Evolutionary conservation across 106 monocot genomes (phyloP).

Genomic region (Cymbidium sinense): DNA sequence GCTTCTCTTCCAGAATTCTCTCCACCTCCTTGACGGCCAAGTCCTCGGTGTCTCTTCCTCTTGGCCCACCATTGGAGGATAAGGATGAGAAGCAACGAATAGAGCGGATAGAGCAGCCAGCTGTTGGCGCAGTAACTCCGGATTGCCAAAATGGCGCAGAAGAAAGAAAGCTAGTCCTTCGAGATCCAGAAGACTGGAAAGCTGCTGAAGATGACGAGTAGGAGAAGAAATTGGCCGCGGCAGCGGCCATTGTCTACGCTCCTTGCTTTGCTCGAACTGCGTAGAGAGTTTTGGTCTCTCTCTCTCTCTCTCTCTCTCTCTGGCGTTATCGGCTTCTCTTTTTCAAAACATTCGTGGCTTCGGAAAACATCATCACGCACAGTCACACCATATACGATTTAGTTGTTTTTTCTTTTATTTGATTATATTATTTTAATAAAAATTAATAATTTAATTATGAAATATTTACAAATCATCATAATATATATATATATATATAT

Average conservation of each 20-base stretch:
- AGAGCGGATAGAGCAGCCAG: slow-evolving; percentile 9
- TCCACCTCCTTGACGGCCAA: slow-evolving; percentile 42
- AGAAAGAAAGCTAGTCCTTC: background rate
- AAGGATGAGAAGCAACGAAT: slow-evolving; percentile 21
- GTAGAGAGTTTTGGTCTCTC: background rate
- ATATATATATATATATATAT: too few relatives aligned
- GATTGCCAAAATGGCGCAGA: background rate
- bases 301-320: too few relatives aligned
- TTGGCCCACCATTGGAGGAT: slow-evolving; percentile 19
- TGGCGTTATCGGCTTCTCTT: too few relatives aligned
- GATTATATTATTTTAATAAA: too few relatives aligned
- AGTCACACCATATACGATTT: too few relatives aligned
- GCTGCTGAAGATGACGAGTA: background rate
- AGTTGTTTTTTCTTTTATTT: too few relatives aligned
- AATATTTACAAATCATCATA: too few relatives aligned
- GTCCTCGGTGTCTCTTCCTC: background rate
- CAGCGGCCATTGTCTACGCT: background rate
- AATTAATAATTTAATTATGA: too few relatives aligned
- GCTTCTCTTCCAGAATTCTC: slow-evolving; percentile 57
- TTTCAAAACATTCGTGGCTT: too few relatives aligned
- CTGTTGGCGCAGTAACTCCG: background rate
- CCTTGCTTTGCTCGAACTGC: background rate
- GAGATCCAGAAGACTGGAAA: background rate
- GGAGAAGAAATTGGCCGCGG: background rate
- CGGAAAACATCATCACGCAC: too few relatives aligned